Base-by-base conservation (phyloP, 1,139 yeast species). In the Suhomyces guaymorum region DNA sequence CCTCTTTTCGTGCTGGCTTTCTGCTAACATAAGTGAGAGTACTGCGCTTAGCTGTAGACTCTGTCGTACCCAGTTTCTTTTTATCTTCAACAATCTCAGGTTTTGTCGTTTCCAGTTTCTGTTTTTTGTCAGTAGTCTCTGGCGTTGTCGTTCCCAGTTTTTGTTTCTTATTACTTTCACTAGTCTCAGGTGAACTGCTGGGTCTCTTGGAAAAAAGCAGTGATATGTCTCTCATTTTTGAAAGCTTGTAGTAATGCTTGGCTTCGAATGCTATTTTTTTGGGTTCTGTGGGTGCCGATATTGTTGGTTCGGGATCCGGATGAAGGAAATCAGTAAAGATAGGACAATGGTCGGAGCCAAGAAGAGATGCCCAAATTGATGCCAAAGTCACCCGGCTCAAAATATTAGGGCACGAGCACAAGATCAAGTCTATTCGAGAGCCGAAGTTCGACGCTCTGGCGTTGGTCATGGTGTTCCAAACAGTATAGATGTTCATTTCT, bases 321-420 rank as follows among this genome's bases (percentile, higher is more conserved):
- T 62, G 43, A 21, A 63, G 63, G 33, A 87, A 56, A 54, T 89
- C 97, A 1, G 90, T 74, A 51, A 60, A 88, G 0, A 88, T 78
- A 0, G 98, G 98, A 57, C 97, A 92, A 59, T 92, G 98, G 56
- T 92, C 98, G 0, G 96, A 88, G 0, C 97, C 98, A 55, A 75
- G 64, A 0, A 90, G 52, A 23, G 67, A 70, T 0, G 90, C 82
- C 73, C 85, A 73, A 13, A 85, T 84, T 49, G 82, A 78, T 0
- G 92, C 82, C 13, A 59, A 52, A 0, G 54, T 46, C 7, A 80
- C 63, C 5, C 39, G 33, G 0, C 55, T 39, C 5, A 62, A 48
- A 30, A 82, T 44, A 0, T 42, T 46, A 9, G 61, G 47, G 2
- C 82, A 66, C 29, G 55, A 59, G 0, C 74, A 59, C 3, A 88